phyloP scores from a whole-genome alignment of 257 asterid species.

The Solanum tacnaense region DNA sequence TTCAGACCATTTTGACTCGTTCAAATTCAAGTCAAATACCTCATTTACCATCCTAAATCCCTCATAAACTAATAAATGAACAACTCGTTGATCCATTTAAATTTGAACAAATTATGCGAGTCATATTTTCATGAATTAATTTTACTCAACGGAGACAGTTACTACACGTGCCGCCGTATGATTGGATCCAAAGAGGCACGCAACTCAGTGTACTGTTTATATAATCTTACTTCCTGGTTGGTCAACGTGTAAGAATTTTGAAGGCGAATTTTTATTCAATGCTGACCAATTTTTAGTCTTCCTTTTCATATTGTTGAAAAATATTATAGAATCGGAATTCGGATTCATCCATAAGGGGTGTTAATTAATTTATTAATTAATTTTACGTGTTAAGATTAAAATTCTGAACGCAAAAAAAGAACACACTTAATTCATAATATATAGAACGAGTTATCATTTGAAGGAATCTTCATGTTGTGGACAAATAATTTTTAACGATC shows the following conservation, averaged over 20 bases:
- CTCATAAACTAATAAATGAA: too few species aligned
- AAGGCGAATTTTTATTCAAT: neutral
- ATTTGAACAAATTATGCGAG: too few species aligned
- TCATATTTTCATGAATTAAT: neutral
- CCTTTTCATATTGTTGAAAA: neutral
- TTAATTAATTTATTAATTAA: neutral
- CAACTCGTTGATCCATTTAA: neutral
- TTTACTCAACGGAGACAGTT: neutral
- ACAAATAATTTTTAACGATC: neutral
- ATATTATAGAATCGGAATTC: neutral
- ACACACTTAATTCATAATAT: neutral
- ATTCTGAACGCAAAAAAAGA: neutral
- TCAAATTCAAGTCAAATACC: neutral
- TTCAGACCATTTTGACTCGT: neutral
- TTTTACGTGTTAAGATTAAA: neutral
- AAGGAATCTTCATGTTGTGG: rapidly evolving
- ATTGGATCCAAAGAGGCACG: neutral
- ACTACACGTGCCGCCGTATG: neutral
- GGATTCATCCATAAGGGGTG: neutral
- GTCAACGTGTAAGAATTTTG: neutral
- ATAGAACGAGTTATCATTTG: neutral
- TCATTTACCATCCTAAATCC: neutral
- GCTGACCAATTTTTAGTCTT: neutral
- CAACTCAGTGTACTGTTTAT: neutral
- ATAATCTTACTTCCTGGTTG: neutral